These are phyloP conservation scores for Solanum phureja DNA, from an alignment of 257 asterid species.

Conservation along the genomic window DNA sequence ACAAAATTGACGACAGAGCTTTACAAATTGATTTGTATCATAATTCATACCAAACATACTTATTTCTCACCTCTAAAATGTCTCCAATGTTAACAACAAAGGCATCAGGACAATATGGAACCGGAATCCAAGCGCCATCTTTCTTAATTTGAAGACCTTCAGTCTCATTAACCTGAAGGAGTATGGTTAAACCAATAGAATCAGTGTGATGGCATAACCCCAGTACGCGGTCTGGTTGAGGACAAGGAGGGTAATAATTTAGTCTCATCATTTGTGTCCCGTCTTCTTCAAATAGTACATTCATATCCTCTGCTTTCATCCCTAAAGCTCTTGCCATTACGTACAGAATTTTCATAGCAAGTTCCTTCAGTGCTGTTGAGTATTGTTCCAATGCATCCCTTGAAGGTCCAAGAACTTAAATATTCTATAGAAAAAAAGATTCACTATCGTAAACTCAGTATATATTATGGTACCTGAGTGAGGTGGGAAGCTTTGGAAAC, in stretches of 20 bases:
- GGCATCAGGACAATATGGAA: slow-evolving; percentile 30
- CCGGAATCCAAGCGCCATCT: slow-evolving; percentile 35
- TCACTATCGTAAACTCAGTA: too few relatives aligned
- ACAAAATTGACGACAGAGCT: not conserved
- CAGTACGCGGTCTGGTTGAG: slow-evolving; percentile 32
- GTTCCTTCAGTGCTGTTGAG: slow-evolving; percentile 18
- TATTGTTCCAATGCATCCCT: slow-evolving; percentile 47
- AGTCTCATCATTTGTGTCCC: slow-evolving; percentile 16
- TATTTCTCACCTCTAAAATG: slow-evolving; percentile 27
- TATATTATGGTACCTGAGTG: not conserved
- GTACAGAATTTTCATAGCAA: slow-evolving; percentile 34
- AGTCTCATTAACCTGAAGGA: slow-evolving; percentile 29
- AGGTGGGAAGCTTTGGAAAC: not conserved
- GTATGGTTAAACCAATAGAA: slow-evolving; percentile 29
- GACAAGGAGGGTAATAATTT: slow-evolving; percentile 31
- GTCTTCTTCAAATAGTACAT: slow-evolving; percentile 12
- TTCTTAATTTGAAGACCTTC: slow-evolving; percentile 46
- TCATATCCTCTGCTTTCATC: not conserved
- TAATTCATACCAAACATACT: not conserved
- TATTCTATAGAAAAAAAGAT: not conserved
- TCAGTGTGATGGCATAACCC: slow-evolving; percentile 44
- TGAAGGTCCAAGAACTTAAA: not conserved
- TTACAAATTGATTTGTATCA: too few relatives aligned
- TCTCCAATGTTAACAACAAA: slow-evolving; percentile 41
- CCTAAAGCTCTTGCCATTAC: not conserved